Evolutionary conservation across 1,139 yeast species (phyloP).

Genomic region (Debaryomyces sp.): DNA sequence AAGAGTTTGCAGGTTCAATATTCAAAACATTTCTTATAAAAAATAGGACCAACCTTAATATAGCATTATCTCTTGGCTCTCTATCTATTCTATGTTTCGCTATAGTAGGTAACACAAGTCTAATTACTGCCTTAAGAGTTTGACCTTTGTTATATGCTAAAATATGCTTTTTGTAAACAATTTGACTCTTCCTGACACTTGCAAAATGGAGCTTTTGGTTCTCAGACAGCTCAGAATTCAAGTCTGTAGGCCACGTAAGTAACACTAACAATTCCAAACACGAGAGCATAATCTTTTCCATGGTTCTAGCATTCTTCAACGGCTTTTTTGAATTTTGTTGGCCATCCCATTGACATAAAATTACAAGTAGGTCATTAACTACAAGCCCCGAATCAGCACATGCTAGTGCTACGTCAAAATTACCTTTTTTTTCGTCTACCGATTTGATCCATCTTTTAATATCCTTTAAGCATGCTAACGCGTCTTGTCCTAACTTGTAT

Average conservation of each 20-base stretch:
- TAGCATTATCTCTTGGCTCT: conserved; percentile 70
- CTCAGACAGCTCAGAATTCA: conserved; percentile 49
- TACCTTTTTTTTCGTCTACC: conserved; percentile 72
- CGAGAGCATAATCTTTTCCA: conserved; percentile 67
- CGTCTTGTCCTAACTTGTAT: conserved; percentile 88
- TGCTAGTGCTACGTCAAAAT: conserved; percentile 84
- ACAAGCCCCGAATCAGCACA: conserved; percentile 82
- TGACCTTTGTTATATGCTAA: conserved; percentile 61
- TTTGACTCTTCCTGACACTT: conserved; percentile 66
- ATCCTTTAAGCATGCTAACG: conserved; percentile 85
- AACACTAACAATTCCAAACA: conserved; percentile 80
- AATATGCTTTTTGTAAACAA: conserved; percentile 70
- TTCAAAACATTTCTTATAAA: conserved; percentile 75
- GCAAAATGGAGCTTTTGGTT: conserved; percentile 61
- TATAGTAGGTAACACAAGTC: conserved; percentile 70
- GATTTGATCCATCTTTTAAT: conserved; percentile 83
- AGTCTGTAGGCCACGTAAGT: conserved; percentile 80
- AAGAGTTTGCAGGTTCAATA: conserved; percentile 68
- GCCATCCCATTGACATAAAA: conserved; percentile 75
- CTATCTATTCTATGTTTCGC: conserved; percentile 58
- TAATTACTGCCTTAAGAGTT: conserved; percentile 67
- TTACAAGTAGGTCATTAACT: conserved; percentile 70
- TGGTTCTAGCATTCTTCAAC: conserved; percentile 33
- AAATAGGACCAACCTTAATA: conserved; percentile 70
- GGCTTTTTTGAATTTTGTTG: conserved; percentile 24